Evolutionary conservation across 345 rosid species (phyloP).

Genomic region (Gossypium rotundifolium): DNA sequence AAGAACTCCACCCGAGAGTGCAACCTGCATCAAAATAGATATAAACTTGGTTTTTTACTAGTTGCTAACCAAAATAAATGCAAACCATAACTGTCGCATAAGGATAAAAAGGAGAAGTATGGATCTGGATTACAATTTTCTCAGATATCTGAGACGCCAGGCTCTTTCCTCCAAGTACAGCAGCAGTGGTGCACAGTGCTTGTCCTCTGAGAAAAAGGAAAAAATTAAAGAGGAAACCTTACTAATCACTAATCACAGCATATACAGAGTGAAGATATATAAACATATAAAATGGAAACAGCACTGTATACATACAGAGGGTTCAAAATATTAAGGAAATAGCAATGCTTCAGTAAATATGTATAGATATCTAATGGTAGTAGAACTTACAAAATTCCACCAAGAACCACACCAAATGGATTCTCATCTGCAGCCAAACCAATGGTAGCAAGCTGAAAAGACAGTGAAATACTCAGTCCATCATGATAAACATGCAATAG

Average conservation of each 20-base stretch:
- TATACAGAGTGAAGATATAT: background rate
- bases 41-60: slow-evolving; percentile 1
- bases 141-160: slow-evolving; percentile 96
- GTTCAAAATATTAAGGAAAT: background rate
- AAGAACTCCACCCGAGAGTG: slow-evolving; percentile 80
- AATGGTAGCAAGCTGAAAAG: slow-evolving; percentile 80
- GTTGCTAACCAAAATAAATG: slow-evolving; percentile 1
- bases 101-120: background rate
- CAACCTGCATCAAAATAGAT: slow-evolving; percentile 50
- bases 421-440: slow-evolving; percentile 96
- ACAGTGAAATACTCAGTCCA: slow-evolving; percentile 6
- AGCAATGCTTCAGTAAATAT: background rate
- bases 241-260: background rate
- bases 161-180: slow-evolving; percentile 93
- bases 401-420: slow-evolving; percentile 83
- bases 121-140: slow-evolving; percentile 45
- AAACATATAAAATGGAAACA: background rate
- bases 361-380: background rate
- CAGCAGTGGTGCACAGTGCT: slow-evolving; percentile 84
- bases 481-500: slow-evolving; percentile 13
- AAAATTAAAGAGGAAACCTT: background rate
- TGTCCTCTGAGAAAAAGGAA: slow-evolving; percentile 53
- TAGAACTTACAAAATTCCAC: slow-evolving; percentile 65
- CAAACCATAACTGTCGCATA: background rate
- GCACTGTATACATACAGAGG: background rate